Base-by-base conservation (phyloP, 2,329 filamentous ascomycete genomes). In the Pseudonectria buxi region DNA sequence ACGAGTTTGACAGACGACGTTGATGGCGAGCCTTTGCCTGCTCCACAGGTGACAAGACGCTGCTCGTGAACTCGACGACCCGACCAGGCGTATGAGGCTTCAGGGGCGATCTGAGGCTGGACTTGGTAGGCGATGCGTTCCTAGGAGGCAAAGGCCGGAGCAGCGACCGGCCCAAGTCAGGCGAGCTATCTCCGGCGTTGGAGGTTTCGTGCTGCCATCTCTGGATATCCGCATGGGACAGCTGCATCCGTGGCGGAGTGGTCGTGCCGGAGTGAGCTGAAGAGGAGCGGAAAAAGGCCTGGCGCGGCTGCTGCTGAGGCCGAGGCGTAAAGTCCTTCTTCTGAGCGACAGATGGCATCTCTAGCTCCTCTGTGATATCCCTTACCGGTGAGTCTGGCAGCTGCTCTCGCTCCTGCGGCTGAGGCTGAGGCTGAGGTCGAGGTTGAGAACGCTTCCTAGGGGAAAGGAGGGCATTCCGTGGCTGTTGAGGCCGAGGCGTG, bases 81-180 rank as follows among this genome's bases (percentile, higher is more conserved):
- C 72, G 68, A 4, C 75, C 75, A 1, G 72, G 72, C 3, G 72
- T 77, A 41, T 68, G 74, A 4, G 71, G 68, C 47, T 78, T 79
- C 13, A 74, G 51, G 0, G 74, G 72, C 4, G 74, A 76, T 13
- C 75, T 68, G 15, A 79, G 56, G 44, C 66, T 72, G 1, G 75
- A 78, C 49, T 78, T 79, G 7, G 56, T 63, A 0, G 75, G 74
- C 2, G 74, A 78, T 4, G 68, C 66, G n/a, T 67, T 63, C 40
- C 64, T 68, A 33, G 68, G 62, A 10, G 73, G 72, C 4, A 69
- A 58, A 3, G 70, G 68, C 6, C 68, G 67, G 14, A 72, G 64
- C n/a, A 63, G 48, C 4, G 61, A 62, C 3, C 55, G 61, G 12
- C 59, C 52, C 31, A 64, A 54, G 33, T 62, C 58, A 3, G 53